A percentile compares a stretch with the other conserved stretches of the same genome.
phyloP scores from a whole-genome alignment of 345 rosid genomes.

The Cardamine occulta region DNA sequence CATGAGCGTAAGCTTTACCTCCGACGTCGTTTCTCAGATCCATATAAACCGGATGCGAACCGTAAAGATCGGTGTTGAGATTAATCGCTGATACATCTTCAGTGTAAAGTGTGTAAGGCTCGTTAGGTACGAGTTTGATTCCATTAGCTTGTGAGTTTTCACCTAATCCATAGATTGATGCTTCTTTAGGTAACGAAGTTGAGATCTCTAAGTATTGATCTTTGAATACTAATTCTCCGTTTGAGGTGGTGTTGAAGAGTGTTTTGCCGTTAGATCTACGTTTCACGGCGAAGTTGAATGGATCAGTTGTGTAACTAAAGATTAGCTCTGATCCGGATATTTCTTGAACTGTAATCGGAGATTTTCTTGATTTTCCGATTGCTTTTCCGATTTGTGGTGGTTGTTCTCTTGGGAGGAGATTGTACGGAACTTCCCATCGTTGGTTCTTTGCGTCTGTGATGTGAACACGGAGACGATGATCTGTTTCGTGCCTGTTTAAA shows the following conservation, averaged over 20 bases:
- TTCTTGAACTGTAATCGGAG: slow-evolving; percentile 53
- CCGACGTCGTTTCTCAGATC: slow-evolving; percentile 78
- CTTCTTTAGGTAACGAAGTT: slow-evolving; percentile 76
- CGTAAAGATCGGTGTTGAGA: slow-evolving; percentile 86
- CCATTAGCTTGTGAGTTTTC: slow-evolving; percentile 97
- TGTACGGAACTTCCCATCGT: slow-evolving; percentile 97
- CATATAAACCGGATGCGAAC: slow-evolving; percentile 95
- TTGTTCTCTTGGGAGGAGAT: slow-evolving; percentile 73
- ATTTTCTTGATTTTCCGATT: slow-evolving; percentile 58
- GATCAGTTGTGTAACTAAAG: slow-evolving; percentile 70
- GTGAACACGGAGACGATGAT: slow-evolving; percentile 75
- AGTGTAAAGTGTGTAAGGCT: slow-evolving; percentile 93
- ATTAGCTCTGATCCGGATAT: slow-evolving; percentile 65
- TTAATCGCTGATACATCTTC: slow-evolving; percentile 81
- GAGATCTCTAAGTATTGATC: slow-evolving; percentile 98
- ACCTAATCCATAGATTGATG: slow-evolving; percentile 87
- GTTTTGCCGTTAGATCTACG: slow-evolving; percentile 76
- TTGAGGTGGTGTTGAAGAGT: slow-evolving; percentile 65
- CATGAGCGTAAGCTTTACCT: slow-evolving; percentile 70
- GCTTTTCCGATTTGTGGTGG: slow-evolving; percentile 59
- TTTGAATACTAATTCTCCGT: slow-evolving; percentile 76
- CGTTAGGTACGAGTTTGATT: slow-evolving; percentile 83
- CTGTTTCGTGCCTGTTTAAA: slow-evolving; percentile 73
- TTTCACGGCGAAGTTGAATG: slow-evolving; percentile 86
- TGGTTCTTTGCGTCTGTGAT: slow-evolving; percentile 85